Percentiles rank a stretch among this genome's conserved stretches.
phyloP scores from a whole-genome alignment of 73 alveolate genomes.

The Tetrahymena thermophila region DNA sequence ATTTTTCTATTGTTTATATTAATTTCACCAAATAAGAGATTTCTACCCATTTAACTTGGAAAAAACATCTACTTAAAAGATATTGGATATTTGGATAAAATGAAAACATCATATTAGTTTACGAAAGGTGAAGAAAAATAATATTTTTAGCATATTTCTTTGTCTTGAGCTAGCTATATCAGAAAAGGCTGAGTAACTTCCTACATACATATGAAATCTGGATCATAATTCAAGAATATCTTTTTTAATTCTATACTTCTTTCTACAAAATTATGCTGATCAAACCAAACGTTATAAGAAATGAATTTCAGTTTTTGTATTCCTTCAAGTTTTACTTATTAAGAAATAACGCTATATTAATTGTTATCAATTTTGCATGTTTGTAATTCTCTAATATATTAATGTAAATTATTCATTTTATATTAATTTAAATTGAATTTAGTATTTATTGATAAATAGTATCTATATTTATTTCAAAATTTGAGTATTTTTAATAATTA shows the following conservation, averaged over 20 bases:
- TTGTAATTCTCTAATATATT: neutral
- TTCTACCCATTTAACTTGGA: slow-evolving; percentile 24
- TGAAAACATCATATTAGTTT: slow-evolving; percentile 46
- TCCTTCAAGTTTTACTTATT: neutral
- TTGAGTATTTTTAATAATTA: too few relatives aligned
- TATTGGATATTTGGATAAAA: slow-evolving; percentile 32
- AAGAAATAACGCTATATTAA: neutral
- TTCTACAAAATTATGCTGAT: slow-evolving; percentile 40
- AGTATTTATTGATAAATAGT: too few relatives aligned
- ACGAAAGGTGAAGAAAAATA: slow-evolving; percentile 29
- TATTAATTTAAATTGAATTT: too few relatives aligned
- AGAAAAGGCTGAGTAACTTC: slow-evolving; percentile 47
- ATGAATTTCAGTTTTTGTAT: neutral
- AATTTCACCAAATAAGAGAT: slow-evolving; percentile 33
- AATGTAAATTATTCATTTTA: neutral
- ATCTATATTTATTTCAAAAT: neutral
- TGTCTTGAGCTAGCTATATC: neutral
- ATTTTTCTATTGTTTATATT: slow-evolving; percentile 6
- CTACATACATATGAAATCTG: slow-evolving; percentile 50
- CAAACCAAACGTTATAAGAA: slow-evolving; percentile 57
- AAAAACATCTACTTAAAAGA: neutral
- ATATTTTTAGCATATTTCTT: slow-evolving; percentile 8
- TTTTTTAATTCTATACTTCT: slow-evolving; percentile 24
- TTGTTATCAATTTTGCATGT: neutral
- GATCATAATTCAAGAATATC: slow-evolving; percentile 33